Conservation (phyloP, 2,329 filamentous ascomycete genomes). For the Epichloe gansuensis region DNA sequence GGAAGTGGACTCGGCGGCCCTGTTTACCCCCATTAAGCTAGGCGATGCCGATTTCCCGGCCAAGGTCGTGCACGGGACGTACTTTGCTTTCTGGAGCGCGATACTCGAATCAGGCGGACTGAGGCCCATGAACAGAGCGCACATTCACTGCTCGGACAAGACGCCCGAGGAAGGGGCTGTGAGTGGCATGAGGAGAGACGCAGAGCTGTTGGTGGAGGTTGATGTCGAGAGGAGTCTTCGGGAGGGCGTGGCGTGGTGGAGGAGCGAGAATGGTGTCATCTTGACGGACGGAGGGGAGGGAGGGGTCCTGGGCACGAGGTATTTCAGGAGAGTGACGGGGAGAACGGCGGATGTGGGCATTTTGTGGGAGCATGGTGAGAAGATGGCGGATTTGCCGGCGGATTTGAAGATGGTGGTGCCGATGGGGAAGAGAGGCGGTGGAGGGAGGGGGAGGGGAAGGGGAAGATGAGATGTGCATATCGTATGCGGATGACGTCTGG, state of each 20-base stretch:
- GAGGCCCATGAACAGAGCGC: slow-evolving; percentile 67
- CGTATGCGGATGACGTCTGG: not conserved
- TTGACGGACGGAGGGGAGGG: slow-evolving; percentile 46
- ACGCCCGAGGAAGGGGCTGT: slow-evolving; percentile 52
- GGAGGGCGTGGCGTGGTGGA: slow-evolving; percentile 57
- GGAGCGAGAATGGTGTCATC: slow-evolving; percentile 66
- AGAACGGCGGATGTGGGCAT: slow-evolving; percentile 46
- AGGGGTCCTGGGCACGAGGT: slow-evolving; percentile 50
- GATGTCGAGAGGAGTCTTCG: slow-evolving; percentile 55
- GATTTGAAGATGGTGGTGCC: slow-evolving; percentile 37
- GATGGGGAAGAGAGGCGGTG: slow-evolving; percentile 33
- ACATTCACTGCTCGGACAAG: slow-evolving; percentile 66
- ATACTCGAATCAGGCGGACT: slow-evolving; percentile 71
- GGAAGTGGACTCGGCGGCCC: slow-evolving; percentile 53
- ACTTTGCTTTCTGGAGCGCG: slow-evolving; percentile 61
- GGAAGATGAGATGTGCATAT: not conserved
- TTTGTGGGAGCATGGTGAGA: slow-evolving; percentile 58
- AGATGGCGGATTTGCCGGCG: slow-evolving; percentile 53
- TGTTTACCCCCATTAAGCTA: slow-evolving; percentile 56
- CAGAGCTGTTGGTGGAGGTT: slow-evolving; percentile 66
- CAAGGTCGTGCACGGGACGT: slow-evolving; percentile 76
- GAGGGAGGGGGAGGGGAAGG: slow-evolving; percentile 20
- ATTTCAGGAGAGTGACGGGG: slow-evolving; percentile 60
- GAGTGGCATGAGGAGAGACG: slow-evolving; percentile 68
- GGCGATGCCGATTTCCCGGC: slow-evolving; percentile 45